phyloP scores from a whole-genome alignment of 257 asterid species.

The Scutellaria barbata region DNA sequence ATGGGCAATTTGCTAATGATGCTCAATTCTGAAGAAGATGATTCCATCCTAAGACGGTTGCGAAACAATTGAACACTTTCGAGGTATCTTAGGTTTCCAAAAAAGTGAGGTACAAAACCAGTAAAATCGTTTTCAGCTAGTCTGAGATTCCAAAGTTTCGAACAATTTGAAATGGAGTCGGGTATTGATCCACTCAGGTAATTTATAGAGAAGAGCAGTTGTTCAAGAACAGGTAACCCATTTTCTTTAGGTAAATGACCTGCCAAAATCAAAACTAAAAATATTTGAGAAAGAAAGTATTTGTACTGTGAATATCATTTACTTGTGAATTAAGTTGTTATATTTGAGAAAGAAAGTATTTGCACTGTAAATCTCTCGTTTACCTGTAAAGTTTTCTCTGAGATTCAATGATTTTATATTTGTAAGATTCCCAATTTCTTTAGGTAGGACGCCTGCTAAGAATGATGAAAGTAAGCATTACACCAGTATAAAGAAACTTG shows the following conservation, averaged over 20 bases:
- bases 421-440: too few relatives aligned
- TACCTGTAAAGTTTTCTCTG: too few relatives aligned
- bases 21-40: constrained; percentile 25
- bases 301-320: too few relatives aligned
- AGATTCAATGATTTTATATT: too few relatives aligned
- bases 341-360: too few relatives aligned
- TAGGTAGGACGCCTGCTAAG: too few relatives aligned
- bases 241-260: constrained; percentile 41
- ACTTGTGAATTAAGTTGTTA: too few relatives aligned
- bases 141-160: constrained; percentile 27
- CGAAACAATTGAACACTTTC: not conserved
- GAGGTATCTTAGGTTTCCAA: constrained; percentile 36
- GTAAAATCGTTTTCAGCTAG: constrained; percentile 4
- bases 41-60: constrained; percentile 26
- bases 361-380: too few relatives aligned
- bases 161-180: constrained; percentile 38
- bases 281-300: too few relatives aligned
- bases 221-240: not conserved
- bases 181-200: constrained; percentile 35
- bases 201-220: not conserved
- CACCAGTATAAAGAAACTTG: too few relatives aligned
- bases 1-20: constrained; percentile 35
- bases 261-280: not conserved
- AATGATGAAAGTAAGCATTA: too few relatives aligned
- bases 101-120: constrained; percentile 34